Base-by-base conservation (phyloP, 495 filamentous ascomycete species). In the Aeminium ludgeri region DNA sequence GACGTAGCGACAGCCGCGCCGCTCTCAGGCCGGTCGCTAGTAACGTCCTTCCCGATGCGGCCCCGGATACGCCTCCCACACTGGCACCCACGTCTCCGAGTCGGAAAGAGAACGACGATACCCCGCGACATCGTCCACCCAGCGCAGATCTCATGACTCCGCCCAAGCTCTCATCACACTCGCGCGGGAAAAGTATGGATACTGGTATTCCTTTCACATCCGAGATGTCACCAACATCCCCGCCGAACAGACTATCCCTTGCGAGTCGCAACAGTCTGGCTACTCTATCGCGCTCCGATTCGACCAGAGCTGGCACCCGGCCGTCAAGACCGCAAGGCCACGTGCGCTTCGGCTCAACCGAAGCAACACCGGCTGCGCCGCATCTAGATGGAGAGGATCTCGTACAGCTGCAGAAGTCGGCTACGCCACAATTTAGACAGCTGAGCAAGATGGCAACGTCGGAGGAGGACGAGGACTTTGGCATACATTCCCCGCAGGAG, bases 361-460 rank as follows among this genome's bases (percentile, higher is more conserved):
- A 46, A 6, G 15, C 10, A 29, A 43, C 33, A 31, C 23, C 23
- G 23, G 16, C 27, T 10, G 38, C 34, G 18, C 40, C 48, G 8
- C 48, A 47, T 19, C 40, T 51, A 11, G 48, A 47, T 20, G 44
- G 40, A 12, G 48, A 51, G 1, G 83, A 93, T 40, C 65, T 95
- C 2, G 69, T 78, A 50, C 79, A 68, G 18, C 67, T 95, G 12
- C 73, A 84, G 20, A 79, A 78, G 48, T 93, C 86, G 1, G 77
- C 83, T 0, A 95, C 86, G 1, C 76, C 79, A 42, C 82, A 96
- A 55, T 69, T 99, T 11, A 78, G 86, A 12, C 87, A 83, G 0
- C 65, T 99, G 6, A 96, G 89, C 1, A 80, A 76, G 49, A 68
- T 95, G 47, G 86, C 86, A 2, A 69, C 45, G 1, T 54, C 87